Evolutionary conservation across 768 basidiomycete genomes (phyloP).

Genomic region (Amanita pseudoporphyria): DNA sequence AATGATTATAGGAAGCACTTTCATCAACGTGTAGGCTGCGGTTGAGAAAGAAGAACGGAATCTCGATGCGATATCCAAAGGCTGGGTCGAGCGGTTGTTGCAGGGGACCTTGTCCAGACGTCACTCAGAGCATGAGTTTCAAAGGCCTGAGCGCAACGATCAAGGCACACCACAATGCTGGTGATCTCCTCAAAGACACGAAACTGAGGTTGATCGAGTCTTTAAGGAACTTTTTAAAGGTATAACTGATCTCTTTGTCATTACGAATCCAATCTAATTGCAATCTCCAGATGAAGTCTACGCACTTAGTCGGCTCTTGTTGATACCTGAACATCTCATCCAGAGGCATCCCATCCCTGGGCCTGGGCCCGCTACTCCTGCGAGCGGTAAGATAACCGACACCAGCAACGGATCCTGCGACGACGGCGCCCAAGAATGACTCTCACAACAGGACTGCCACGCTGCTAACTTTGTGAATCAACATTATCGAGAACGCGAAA

Average conservation of each 20-base stretch:
- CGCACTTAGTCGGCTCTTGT: conserved; percentile 80
- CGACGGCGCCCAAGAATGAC: no score
- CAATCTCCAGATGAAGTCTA: conserved; percentile 80
- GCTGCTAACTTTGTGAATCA: no score
- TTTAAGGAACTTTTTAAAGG: conserved; percentile 94
- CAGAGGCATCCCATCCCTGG: conserved; percentile 98
- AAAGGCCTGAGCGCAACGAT: conserved; percentile 98
- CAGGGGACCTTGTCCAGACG: conserved; percentile 88
- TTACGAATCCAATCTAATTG: neutral
- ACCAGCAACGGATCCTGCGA: no score
- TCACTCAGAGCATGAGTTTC: conserved; percentile 99
- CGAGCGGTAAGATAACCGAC: no score
- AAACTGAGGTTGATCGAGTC: conserved; percentile 98
- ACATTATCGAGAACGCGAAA: no score
- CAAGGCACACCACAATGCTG: conserved; percentile 99
- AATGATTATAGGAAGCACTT: conserved; percentile 91
- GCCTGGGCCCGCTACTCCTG: conserved; percentile 95
- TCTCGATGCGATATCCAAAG: no score
- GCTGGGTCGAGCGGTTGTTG: neutral
- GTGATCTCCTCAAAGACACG: conserved; percentile 39
- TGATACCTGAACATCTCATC: conserved; percentile 88
- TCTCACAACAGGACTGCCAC: no score
- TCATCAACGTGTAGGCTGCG: conserved; percentile 86
- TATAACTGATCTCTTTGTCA: conserved; percentile 17
- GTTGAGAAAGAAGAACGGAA: no score